Base-by-base conservation (phyloP, 257 asterid genomes). In the Lithospermum erythrorhizon region DNA sequence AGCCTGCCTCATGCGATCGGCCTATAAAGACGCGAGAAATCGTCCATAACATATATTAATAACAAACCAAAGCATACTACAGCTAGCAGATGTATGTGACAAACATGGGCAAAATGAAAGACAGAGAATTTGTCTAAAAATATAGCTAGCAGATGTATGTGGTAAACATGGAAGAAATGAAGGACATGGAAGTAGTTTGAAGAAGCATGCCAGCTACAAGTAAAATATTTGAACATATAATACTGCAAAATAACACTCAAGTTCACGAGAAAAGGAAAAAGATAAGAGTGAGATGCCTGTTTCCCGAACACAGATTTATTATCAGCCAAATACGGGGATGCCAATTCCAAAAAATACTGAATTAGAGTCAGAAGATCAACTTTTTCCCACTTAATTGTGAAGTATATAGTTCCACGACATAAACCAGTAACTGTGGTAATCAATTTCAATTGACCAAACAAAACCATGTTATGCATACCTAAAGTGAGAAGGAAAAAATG, bases 1-100 rank as follows among this genome's bases (percentile, higher is more conserved):
- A 51, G 87, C 88, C 79, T 87, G 94, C 71, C 89, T 77, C 57
- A 89, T 58, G 27, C 85, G 90, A 7, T 93, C 95, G 15, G 95
- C 95, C 99, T 93, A 64, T 61, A 53, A 62, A 71, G 54, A 62
- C 14, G 59, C 11, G 53, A 71, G 47, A 41, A 41, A 41, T 41
- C 13, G 18, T 41, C 49, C 49, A 41, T 13, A 8, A 41, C 17
- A 41, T 41, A 13, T 13, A 41, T 41, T 11, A 11, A 11, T 41
- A 41, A 41, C 47, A 13, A 37, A 37, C 1, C 49, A 41, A 13
- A 11, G 17, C 16, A 41, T 13, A 13, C 18, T 9, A 41, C 18
- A 14, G 18, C 49, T 41, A 41, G 49, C 49, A 11, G 49, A 13
- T 41, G 16, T 14, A 41, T 8, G 49, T 41, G 49, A 4, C 14